These are phyloP conservation scores for Colletotrichum tropicicola DNA, from an alignment of 2,329 filamentous ascomycete genomes.

Conservation along the genomic window DNA sequence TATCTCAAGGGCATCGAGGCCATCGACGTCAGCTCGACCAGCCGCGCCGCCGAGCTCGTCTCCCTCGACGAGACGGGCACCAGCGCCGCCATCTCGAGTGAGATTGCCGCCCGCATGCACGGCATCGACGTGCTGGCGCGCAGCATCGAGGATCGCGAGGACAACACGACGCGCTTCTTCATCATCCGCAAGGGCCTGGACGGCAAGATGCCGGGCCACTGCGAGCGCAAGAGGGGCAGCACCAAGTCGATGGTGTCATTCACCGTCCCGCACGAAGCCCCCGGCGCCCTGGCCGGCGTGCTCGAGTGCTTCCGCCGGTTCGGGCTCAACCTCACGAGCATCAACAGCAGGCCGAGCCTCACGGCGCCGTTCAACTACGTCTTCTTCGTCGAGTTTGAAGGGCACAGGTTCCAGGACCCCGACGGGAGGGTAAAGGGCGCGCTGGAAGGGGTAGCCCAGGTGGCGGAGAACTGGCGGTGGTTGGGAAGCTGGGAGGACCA, in stretches of 20 bases:
- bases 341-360: constrained; percentile 85
- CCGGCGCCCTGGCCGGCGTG: constrained; percentile 85
- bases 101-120: constrained; percentile 74
- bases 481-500: constrained; percentile 71
- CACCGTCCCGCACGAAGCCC: constrained; percentile 78
- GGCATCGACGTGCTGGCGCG: constrained; percentile 74
- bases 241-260: constrained; percentile 85
- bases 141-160: constrained; percentile 76
- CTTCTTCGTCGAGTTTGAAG: constrained; percentile 92
- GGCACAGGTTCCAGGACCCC: constrained; percentile 61
- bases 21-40: constrained; percentile 87
- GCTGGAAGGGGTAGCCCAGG: constrained; percentile 63
- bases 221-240: constrained; percentile 26
- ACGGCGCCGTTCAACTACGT: constrained; percentile 86
- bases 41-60: constrained; percentile 82
- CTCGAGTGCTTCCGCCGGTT: constrained; percentile 80
- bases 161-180: constrained; percentile 85
- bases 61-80: constrained; percentile 64
- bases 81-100: constrained; percentile 81
- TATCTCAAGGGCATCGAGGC: constrained; percentile 79
- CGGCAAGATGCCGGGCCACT: constrained; percentile 29
- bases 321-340: constrained; percentile 86
- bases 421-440: constrained; percentile 68
- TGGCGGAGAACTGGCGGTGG: constrained; percentile 73
- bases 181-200: constrained; percentile 59